phyloP scores from a whole-genome alignment of 2,329 filamentous ascomycete genomes.

The Fusarium circinatum region DNA sequence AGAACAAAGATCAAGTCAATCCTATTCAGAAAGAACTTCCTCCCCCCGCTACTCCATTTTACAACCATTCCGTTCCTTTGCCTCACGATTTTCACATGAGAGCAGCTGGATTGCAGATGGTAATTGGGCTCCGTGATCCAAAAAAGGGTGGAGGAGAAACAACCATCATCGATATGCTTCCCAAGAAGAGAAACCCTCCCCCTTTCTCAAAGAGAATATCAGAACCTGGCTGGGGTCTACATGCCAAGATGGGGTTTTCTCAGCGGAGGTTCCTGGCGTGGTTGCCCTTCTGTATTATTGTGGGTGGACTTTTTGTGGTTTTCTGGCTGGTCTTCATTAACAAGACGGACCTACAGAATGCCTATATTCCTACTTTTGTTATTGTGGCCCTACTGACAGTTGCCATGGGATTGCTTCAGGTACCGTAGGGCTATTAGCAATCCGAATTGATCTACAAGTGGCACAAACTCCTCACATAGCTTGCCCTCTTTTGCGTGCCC shows the following conservation, averaged over 20 bases:
- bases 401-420: not conserved
- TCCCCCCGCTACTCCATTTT: accelerated
- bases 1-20: not conserved
- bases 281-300: not conserved
- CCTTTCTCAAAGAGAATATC: not conserved
- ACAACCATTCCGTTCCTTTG: not conserved
- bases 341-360: not conserved
- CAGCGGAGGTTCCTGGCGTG: not conserved
- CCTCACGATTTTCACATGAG: not conserved
- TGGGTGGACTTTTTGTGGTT: not conserved
- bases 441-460: too few species aligned
- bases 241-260: not conserved
- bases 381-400: accelerated
- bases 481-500: too few species aligned
- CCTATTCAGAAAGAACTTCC: not conserved
- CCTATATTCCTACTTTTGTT: not conserved
- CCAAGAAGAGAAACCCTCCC: not conserved
- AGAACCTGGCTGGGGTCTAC: not conserved
- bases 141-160: not conserved
- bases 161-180: not conserved
- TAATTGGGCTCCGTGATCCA: accelerated
- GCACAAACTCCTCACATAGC: too few species aligned
- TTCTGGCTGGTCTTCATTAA: not conserved
- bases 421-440: accelerated
- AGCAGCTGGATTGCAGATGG: not conserved